Base-by-base conservation (phyloP, 2,329 filamentous ascomycete genomes). In the Cladophialophora chaetospira region DNA sequence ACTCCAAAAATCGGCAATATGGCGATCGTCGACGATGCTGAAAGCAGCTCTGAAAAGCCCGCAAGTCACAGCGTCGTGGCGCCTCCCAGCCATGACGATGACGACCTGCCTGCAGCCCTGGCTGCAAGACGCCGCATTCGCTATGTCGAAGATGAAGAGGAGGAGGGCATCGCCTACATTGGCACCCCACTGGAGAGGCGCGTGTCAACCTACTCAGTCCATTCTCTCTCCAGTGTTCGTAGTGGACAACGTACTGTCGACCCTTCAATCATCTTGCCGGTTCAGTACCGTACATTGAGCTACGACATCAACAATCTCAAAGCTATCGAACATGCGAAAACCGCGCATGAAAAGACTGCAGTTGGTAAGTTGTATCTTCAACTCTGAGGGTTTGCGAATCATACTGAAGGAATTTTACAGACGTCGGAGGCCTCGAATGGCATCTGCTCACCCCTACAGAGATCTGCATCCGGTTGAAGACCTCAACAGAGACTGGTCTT, bases 341-440 rank as follows among this genome's bases (percentile, higher is more conserved):
- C 70, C 19, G 73, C 79, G 3, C 56, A 62, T 11, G 58, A 64
- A 23, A 58, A 62, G 21, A 51, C 60, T 17, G 53, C 48, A 11
- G 51, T 62, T 26, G 49, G 52, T 53, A 25, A 51, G 35, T n/a
- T n/a, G n/a, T n/a, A n/a, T n/a, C n/a, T n/a, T n/a, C n/a, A n/a
- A n/a, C n/a, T n/a, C n/a, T n/a, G n/a, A n/a, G n/a, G n/a, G n/a
- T n/a, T n/a, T n/a, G n/a, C n/a, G n/a, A n/a, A n/a, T 31, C 5
- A 33, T 3, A 19, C 25, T n/a, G 40, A 13, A 9, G 21, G 44
- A 13, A 28, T 5, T 11, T n/a, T 10, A 26, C 4, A 85, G 83
- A 86, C 61, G 79, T 87, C 52, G 81, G 79, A 48, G 77, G 80
- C 56, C 76, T 89, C 47, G 84, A 89, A 66, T 88, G 87, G 85